These are phyloP conservation scores for Telfairia occidentalis DNA, from an alignment of 331 rosid species.

Conservation along the genomic window DNA sequence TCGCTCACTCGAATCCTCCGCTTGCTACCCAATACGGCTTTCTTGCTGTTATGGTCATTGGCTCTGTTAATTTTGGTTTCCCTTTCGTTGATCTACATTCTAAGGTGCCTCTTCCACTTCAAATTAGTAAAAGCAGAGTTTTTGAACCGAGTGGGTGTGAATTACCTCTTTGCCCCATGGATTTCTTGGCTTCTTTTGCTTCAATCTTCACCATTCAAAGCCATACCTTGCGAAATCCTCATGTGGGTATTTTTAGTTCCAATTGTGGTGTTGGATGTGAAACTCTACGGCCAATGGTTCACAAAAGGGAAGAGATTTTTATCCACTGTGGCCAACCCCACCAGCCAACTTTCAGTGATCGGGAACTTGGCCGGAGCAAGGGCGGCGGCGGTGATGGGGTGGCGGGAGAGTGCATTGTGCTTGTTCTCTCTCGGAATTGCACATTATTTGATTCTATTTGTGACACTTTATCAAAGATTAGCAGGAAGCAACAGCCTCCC, in stretches of 20 bases:
- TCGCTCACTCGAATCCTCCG: slow-evolving; percentile 7
- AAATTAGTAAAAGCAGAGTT: slow-evolving; percentile 20
- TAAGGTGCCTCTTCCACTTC: slow-evolving; percentile 19
- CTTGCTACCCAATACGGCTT: slow-evolving; percentile 16
- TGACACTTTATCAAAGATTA: slow-evolving; percentile 26
- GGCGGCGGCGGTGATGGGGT: slow-evolving; percentile 27
- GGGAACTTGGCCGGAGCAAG: slow-evolving; percentile 28
- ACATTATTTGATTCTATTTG: slow-evolving; percentile 26
- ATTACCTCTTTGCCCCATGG: slow-evolving; percentile 25
- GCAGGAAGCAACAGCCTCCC: slow-evolving; percentile 14
- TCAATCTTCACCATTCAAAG: slow-evolving; percentile 23
- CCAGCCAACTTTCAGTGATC: slow-evolving; percentile 24
- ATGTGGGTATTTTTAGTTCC: slow-evolving; percentile 18
- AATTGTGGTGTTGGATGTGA: slow-evolving; percentile 17
- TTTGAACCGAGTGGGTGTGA: slow-evolving; percentile 19
- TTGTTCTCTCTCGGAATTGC: slow-evolving; percentile 20
- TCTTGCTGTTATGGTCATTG: slow-evolving; percentile 19
- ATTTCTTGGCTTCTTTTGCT: slow-evolving; percentile 28
- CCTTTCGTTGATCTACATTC: slow-evolving; percentile 17
- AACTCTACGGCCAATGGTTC: slow-evolving; percentile 29
- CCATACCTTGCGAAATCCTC: background rate
- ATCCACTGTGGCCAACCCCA: slow-evolving; percentile 25
- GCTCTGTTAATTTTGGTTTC: slow-evolving; percentile 7
- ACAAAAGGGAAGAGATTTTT: slow-evolving; percentile 25
- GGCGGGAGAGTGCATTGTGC: slow-evolving; percentile 20